Evolutionary conservation across 1,284 basidiomycete genomes (phyloP).

Genomic region (Trichosporon sp.): DNA sequence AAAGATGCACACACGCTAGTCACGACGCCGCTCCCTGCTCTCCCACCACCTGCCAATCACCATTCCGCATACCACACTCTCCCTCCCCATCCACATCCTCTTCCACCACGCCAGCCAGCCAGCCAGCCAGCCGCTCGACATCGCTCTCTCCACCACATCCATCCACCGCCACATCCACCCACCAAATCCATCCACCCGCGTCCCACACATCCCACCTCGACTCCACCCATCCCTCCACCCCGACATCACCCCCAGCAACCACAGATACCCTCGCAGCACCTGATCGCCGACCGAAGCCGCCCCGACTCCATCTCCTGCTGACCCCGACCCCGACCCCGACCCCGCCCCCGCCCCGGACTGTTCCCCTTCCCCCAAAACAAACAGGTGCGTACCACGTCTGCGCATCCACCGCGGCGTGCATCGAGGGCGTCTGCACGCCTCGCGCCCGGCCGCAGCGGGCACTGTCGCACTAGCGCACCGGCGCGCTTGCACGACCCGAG

Average conservation of each 20-base stretch:
- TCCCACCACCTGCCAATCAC: neutral
- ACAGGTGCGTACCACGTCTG: neutral
- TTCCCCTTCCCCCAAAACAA: neutral
- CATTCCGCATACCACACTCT: conserved; percentile 1
- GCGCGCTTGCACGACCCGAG: neutral
- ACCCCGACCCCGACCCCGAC: too few relatives aligned
- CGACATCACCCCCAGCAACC: neutral
- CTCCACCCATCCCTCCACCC: neutral
- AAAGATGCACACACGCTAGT: neutral
- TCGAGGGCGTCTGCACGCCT: neutral
- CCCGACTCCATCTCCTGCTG: too few relatives aligned
- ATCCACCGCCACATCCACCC: neutral
- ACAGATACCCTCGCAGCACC: too few relatives aligned
- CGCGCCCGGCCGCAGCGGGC: neutral
- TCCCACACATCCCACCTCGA: too few relatives aligned
- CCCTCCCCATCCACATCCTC: neutral
- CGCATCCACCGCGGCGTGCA: neutral
- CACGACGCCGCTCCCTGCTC: too few relatives aligned
- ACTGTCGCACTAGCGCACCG: neutral
- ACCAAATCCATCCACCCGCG: neutral
- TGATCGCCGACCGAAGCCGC: too few relatives aligned
- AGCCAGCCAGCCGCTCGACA: neutral
- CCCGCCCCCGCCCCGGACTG: neutral
- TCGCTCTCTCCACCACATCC: conserved; percentile 2
- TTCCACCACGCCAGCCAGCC: neutral